Evolutionary conservation across 805 yeast genomes (phyloP).

Genomic region (Lachancea cidri): DNA sequence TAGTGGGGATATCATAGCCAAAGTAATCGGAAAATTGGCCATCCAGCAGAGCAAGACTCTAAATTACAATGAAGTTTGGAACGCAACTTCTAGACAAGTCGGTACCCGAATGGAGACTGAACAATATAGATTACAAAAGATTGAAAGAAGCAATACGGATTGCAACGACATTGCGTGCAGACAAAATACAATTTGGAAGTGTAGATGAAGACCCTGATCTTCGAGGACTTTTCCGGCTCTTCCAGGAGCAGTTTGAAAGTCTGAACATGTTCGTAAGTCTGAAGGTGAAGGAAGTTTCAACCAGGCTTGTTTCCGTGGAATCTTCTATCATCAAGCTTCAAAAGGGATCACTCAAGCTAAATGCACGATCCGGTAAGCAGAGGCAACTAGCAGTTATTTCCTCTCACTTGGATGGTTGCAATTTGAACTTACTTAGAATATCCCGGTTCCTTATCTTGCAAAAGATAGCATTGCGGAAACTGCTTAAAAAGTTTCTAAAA

Average conservation of each 20-base stretch:
- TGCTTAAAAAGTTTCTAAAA: constrained; percentile 46
- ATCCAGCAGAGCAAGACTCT: not conserved
- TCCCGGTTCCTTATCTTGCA: constrained; percentile 55
- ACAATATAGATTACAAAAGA: constrained; percentile 79
- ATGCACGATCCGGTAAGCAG: constrained; percentile 3
- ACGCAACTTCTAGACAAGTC: constrained; percentile 66
- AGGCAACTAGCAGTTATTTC: constrained; percentile 16
- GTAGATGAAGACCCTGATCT: constrained; percentile 9
- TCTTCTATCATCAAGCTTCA: constrained; percentile 19
- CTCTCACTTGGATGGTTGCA: constrained; percentile 21
- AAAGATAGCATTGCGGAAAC: constrained; percentile 55
- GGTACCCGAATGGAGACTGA: constrained; percentile 82
- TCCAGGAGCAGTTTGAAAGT: constrained; percentile 23
- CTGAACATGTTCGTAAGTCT: constrained; percentile 26
- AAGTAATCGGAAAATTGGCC: too few species aligned
- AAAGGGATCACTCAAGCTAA: not conserved
- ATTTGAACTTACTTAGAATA: constrained; percentile 43
- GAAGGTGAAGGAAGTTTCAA: constrained; percentile 28
- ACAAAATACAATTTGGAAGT: constrained; percentile 4
- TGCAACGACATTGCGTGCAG: constrained; percentile 38
- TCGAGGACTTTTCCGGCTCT: constrained; percentile 9
- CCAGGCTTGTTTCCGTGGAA: constrained; percentile 26
- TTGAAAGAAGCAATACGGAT: constrained; percentile 59
- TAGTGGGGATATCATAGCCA: not conserved
- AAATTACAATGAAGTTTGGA: constrained; percentile 75